A percentile compares a stretch with the other conserved stretches of the same genome.
These are phyloP conservation scores for Magnaporthiopsis poae DNA, from an alignment of 2,329 filamentous ascomycete genomes.

Conservation along the genomic window DNA sequence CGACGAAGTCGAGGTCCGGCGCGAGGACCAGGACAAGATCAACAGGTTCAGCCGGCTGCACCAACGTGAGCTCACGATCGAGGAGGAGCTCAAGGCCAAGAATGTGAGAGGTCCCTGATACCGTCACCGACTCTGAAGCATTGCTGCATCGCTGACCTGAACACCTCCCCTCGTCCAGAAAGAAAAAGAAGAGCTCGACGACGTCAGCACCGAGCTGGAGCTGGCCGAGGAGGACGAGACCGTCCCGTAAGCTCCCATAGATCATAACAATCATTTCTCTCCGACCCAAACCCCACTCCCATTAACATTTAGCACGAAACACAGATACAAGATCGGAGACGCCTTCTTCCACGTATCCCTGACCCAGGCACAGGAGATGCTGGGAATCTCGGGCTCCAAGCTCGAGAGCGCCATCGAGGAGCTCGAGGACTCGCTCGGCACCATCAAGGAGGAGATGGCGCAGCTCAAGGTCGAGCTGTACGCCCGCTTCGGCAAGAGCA, in stretches of 20 bases:
- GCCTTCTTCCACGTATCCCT: constrained; percentile 84
- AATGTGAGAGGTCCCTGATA: constrained; percentile 39
- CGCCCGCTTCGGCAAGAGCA: constrained; percentile 87
- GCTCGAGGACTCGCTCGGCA: constrained; percentile 66
- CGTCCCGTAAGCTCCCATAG: constrained; percentile 58
- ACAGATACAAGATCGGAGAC: constrained; percentile 91
- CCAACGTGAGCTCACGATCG: constrained; percentile 67
- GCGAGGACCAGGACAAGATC: constrained; percentile 97
- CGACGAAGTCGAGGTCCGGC: constrained; percentile 85
- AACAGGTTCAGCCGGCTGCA: constrained; percentile 94
- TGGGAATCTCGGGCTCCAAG: constrained; percentile 58
- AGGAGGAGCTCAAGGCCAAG: constrained; percentile 73
- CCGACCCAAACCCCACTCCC: not conserved
- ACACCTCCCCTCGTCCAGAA: constrained; percentile 48
- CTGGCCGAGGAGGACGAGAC: constrained; percentile 90
- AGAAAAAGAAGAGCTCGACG: constrained; percentile 95
- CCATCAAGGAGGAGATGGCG: constrained; percentile 76
- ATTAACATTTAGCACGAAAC: not conserved
- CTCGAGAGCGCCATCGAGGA: constrained; percentile 67
- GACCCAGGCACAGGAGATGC: constrained; percentile 75
- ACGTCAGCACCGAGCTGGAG: constrained; percentile 82
- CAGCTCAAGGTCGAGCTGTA: constrained; percentile 86
- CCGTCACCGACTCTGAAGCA: too few relatives aligned
- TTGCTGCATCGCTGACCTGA: not conserved
- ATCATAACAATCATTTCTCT: too few relatives aligned